Evolutionary conservation across 768 basidiomycete species (phyloP).

Genomic region (Suillus variegatus): DNA sequence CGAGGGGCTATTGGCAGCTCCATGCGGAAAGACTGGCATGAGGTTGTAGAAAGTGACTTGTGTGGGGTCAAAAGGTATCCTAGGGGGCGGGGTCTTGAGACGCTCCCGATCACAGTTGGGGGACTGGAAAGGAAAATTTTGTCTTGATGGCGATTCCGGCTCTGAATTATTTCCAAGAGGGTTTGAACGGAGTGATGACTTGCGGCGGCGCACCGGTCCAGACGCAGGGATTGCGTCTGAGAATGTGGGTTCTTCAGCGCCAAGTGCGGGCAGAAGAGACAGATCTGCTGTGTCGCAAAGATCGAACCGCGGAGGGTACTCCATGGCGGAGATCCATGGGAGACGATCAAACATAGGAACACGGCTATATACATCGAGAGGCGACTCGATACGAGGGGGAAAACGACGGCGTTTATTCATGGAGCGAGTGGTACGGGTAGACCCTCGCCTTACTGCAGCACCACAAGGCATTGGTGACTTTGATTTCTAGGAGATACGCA

Average conservation of each 20-base stretch:
- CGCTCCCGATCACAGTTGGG: conserved; percentile 17
- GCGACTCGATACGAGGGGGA: conserved; percentile 42
- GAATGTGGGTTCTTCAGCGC: conserved; percentile 22
- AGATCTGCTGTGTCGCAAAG: conserved; percentile 65
- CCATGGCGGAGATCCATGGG: conserved; percentile 67
- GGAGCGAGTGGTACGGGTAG: conserved; percentile 39
- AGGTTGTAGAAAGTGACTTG: conserved; percentile 57
- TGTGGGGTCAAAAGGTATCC: conserved; percentile 45
- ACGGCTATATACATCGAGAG: conserved; percentile 35
- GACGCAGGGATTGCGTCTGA: conserved; percentile 28
- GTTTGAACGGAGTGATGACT: conserved; percentile 51
- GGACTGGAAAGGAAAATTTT: conserved; percentile 28
- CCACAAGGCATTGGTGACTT: conserved; percentile 42
- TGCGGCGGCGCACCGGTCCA: conserved; percentile 63
- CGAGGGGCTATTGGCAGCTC: conserved; percentile 16
- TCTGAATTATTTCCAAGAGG: conserved; percentile 39
- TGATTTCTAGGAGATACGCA: conserved; percentile 31
- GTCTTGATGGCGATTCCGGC: conserved; percentile 18
- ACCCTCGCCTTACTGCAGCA: conserved; percentile 35
- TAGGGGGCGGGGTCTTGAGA: conserved; percentile 37
- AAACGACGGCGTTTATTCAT: conserved; percentile 42
- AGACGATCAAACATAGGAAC: conserved; percentile 56
- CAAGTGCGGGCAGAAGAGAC: conserved; percentile 48
- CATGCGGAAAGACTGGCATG: conserved; percentile 56
- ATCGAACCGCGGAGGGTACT: conserved; percentile 44